A percentile compares a stretch with the other conserved stretches of the same genome.
These are phyloP conservation scores for Fusarium sp. DNA, from an alignment of 2,329 filamentous ascomycete genomes.

Conservation along the genomic window DNA sequence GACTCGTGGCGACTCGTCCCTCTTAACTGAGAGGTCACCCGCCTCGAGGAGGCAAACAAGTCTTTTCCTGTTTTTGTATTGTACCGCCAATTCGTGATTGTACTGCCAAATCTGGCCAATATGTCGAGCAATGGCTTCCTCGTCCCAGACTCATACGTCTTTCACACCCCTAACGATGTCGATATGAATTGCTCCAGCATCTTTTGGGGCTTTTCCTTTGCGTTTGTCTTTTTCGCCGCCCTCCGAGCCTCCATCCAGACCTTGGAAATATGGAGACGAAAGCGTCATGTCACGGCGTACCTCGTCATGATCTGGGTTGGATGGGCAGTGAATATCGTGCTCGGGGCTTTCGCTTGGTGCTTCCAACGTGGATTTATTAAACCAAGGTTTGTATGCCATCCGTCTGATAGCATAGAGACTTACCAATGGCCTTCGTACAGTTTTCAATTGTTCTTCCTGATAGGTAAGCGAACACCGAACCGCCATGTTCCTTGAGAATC, in stretches of 20 bases:
- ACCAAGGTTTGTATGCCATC: background rate
- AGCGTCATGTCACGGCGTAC: background rate
- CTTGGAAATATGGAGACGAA: background rate
- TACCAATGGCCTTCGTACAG: background rate
- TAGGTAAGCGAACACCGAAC: background rate
- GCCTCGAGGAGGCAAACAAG: background rate
- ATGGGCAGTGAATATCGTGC: background rate
- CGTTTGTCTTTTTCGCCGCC: background rate
- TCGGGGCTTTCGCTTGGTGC: background rate
- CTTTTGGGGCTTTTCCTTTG: background rate
- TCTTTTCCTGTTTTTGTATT: background rate
- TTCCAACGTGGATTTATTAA: background rate
- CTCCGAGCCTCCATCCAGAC: background rate
- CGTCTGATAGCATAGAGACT: background rate
- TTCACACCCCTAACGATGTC: background rate
- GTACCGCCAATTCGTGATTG: background rate
- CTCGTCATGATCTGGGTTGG: background rate
- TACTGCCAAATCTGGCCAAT: background rate
- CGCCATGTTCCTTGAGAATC: background rate
- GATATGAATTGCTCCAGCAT: background rate
- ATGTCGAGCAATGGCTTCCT: conserved; percentile 2
- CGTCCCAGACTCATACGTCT: background rate
- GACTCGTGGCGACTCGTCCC: conserved; percentile 1
- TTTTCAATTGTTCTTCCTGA: background rate
- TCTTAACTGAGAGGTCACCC: background rate